Evolutionary conservation across 768 basidiomycete genomes (phyloP).

Genomic region (Austroboletus eburneus): DNA sequence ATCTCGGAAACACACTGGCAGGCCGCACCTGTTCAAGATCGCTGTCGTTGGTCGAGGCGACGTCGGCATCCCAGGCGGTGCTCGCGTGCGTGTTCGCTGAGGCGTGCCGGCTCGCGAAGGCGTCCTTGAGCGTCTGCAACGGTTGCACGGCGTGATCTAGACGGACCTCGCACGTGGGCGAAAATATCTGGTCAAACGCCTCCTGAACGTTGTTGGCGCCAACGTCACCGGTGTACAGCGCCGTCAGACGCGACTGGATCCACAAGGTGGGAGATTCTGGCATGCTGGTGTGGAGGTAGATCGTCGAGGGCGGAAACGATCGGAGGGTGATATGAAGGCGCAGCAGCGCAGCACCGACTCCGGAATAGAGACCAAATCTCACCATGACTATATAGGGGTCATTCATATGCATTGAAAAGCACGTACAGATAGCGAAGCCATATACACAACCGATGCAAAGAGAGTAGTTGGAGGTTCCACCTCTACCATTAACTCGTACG

Average conservation of each 20-base stretch:
- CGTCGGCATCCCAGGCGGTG: constrained; percentile 33
- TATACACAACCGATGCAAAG: constrained; percentile 24
- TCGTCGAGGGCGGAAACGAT: not conserved
- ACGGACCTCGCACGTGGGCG: constrained; percentile 31
- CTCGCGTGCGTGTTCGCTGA: constrained; percentile 14
- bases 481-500: constrained; percentile 23
- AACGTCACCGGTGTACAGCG: constrained; percentile 22
- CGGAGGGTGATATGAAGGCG: not conserved
- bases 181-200: constrained; percentile 30
- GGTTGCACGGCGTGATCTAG: constrained; percentile 26
- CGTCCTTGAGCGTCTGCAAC: constrained; percentile 27
- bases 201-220: constrained; percentile 6
- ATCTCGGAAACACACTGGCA: too few relatives aligned
- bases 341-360: not conserved
- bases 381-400: not conserved
- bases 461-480: constrained; percentile 22
- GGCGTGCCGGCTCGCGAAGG: constrained; percentile 18
- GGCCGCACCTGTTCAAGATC: constrained; percentile 19
- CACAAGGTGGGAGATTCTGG: constrained; percentile 18
- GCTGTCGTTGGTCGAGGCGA: constrained; percentile 29
- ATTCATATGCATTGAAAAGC: constrained; percentile 5
- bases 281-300: not conserved
- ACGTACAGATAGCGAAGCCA: constrained; percentile 14
- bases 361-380: not conserved
- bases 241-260: constrained; percentile 27